Conservation (phyloP, 768 basidiomycete species). For the Mycena alexandri region DNA sequence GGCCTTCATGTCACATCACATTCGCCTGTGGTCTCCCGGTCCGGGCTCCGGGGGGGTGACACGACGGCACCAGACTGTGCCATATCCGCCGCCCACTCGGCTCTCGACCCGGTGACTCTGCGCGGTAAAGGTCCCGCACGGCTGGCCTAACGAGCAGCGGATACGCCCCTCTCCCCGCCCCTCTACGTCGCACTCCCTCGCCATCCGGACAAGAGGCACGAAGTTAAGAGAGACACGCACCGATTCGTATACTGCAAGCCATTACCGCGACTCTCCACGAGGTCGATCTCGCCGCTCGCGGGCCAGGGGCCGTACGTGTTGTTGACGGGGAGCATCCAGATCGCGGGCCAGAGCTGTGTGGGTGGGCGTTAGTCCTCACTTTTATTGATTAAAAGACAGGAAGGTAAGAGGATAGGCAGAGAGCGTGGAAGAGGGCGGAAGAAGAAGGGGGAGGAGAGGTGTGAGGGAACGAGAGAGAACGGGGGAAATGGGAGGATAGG, state of each 20-base stretch:
- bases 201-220: background rate
- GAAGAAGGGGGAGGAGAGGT: constrained; percentile 11
- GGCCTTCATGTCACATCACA: no score
- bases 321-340: constrained; percentile 85
- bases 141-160: no score
- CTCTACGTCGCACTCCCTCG: no score
- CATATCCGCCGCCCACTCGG: no score
- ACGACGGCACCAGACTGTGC: no score
- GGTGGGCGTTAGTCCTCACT: background rate
- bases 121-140: no score
- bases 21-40: no score
- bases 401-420: background rate
- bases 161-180: no score
- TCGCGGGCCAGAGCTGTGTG: constrained; percentile 74
- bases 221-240: no score
- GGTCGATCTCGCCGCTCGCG: constrained; percentile 80
- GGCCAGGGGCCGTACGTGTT: constrained; percentile 78
- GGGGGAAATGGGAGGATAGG: constrained; percentile 47
- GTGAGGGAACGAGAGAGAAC: background rate
- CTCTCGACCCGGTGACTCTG: no score
- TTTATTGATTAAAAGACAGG: background rate
- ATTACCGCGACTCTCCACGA: constrained; percentile 79
- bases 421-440: background rate
- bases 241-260: constrained; percentile 64
- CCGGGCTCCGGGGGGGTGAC: no score